Evolutionary conservation across 192 early-diverging fungal species (phyloP).

Genomic region (Backusella australiensis): DNA sequence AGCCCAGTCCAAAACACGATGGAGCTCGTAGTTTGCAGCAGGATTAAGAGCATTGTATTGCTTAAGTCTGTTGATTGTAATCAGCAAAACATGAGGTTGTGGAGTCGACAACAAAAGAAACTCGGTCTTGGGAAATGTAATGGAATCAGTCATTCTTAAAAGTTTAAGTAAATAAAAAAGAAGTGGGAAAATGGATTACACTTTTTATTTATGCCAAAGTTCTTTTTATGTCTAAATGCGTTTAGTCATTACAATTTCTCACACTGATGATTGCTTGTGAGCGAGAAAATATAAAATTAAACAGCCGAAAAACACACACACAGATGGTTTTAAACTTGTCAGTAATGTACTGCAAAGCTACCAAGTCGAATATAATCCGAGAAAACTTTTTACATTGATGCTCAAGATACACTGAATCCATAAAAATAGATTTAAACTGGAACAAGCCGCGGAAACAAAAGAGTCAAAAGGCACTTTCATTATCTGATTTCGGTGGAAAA

Average conservation of each 20-base stretch:
- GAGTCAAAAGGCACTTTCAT: too few species aligned
- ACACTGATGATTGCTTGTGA: background rate
- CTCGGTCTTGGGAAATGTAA: constrained; percentile 21
- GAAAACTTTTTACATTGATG: constrained; percentile 25
- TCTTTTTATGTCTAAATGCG: background rate
- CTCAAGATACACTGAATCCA: background rate
- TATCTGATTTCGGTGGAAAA: constrained; percentile 42
- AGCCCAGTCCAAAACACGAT: constrained; percentile 32
- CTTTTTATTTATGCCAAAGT: constrained; percentile 4
- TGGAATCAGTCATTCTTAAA: background rate
- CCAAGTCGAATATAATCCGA: background rate
- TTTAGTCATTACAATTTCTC: background rate
- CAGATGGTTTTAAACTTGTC: background rate
- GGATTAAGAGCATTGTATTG: constrained; percentile 31
- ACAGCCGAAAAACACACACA: background rate
- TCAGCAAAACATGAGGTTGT: constrained; percentile 23
- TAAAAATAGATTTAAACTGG: too few species aligned
- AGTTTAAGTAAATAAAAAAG: background rate
- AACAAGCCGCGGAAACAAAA: background rate
- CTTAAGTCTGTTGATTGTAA: constrained; percentile 40
- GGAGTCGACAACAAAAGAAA: constrained; percentile 23
- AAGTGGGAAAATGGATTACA: background rate
- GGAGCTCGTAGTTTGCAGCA: constrained; percentile 29
- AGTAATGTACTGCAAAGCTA: background rate
- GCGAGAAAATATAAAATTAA: background rate